Evolutionary conservation across 225 moss, liverwort and hornwort genomes (phyloP), one percentile per base, ranked within the genome.

Genomic region (Polytrichum formosum): DNA sequence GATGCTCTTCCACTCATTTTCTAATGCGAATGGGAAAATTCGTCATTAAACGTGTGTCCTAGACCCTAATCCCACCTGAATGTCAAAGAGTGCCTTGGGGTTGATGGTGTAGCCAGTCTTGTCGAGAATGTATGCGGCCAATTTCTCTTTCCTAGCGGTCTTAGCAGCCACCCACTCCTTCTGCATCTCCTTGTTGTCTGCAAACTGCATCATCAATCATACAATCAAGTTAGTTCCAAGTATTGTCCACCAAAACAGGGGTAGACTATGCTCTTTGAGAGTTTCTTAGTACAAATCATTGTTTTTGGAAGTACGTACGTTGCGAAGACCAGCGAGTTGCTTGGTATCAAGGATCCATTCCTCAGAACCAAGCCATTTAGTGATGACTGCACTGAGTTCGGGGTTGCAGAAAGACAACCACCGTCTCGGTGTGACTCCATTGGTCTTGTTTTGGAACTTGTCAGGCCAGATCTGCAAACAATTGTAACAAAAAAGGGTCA

Each of bases 401-500:
- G 97, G 97, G 77, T 98, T 98, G 81, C 92, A 94, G 63, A 90
- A 92, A 5, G 81, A 80, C 56, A 98, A 71, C 97, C 97, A 98
- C 85, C 97, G 80, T 74, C 97, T 91, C 3, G 97, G 97, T 30
- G 97, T 98, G 78, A 94, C 97, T 26, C 97, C 97, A 53, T 98
- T 98, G 55, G 97, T 94, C 87, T 98, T 98, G 74, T 98, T 98
- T 78, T 98, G 97, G 55, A 98, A 98, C 81, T 98, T 94, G 25
- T 91, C 87, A 13, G 94, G 94, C 94, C 97, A 98, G 5, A 98
- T 75, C 97, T 98, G 83, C 73, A 79, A 58, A 58, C 2, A n/a
- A 58, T 58, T 58, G 28, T 55, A 20, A 29, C 18, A 29, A 30
- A 27, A 29, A 6, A 26, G 2, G 6, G 28, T 21, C 27, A 67